These are phyloP conservation scores for Russula sp. DNA, from an alignment of 768 basidiomycete genomes.

Conservation along the genomic window DNA sequence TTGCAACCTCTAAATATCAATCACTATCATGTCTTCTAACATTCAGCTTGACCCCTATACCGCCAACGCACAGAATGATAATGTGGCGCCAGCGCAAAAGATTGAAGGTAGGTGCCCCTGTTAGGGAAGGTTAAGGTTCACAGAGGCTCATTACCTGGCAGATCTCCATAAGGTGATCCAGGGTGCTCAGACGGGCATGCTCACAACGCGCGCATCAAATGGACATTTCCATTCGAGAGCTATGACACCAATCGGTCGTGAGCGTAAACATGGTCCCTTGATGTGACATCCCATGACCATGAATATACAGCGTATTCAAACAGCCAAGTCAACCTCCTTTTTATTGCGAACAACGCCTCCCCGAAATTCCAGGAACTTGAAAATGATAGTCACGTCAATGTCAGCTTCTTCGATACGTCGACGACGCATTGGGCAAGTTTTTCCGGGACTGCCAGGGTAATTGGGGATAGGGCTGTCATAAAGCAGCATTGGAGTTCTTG, in stretches of 20 bases:
- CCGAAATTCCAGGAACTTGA: constrained; percentile 73
- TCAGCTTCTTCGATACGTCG: constrained; percentile 64
- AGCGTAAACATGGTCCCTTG: constrained; percentile 23
- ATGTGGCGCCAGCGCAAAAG: constrained; percentile 56
- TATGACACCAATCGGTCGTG: constrained; percentile 71
- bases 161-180: constrained; percentile 62
- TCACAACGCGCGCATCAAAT: constrained; percentile 62
- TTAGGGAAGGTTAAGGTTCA: neutral
- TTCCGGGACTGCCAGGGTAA: constrained; percentile 63
- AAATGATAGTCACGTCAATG: constrained; percentile 72
- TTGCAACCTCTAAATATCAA: neutral
- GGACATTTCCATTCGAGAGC: constrained; percentile 74
- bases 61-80: constrained; percentile 52
- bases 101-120: constrained; percentile 43
- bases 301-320: constrained; percentile 37
- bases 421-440: constrained; percentile 79
- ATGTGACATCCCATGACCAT: neutral
- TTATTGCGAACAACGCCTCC: constrained; percentile 68
- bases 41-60: constrained; percentile 70
- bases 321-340: constrained; percentile 51
- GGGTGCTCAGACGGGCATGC: constrained; percentile 62
- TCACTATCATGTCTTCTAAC: constrained; percentile 20
- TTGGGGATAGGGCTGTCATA: constrained; percentile 55
- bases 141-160: constrained; percentile 25
- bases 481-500: constrained; percentile 54